phyloP scores from a whole-genome alignment of 495 filamentous ascomycete genomes.

The Aspergillus wentii region DNA sequence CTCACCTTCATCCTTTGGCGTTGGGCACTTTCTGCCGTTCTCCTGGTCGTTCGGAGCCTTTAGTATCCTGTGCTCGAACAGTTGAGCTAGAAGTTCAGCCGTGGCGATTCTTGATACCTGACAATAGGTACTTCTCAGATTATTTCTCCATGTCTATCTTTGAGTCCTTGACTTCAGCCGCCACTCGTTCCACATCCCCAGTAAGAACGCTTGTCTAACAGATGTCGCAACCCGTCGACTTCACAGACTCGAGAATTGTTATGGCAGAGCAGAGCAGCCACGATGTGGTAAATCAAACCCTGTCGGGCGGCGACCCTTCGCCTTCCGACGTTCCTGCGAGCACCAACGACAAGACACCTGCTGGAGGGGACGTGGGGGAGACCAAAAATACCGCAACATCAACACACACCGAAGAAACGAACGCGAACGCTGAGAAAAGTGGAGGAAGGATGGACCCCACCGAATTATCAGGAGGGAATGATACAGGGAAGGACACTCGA shows the following conservation, averaged over 20 bases:
- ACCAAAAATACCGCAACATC: slow-evolving; percentile 35
- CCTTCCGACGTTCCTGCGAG: slow-evolving; percentile 69
- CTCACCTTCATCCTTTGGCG: slow-evolving; percentile 14
- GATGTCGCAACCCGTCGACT: slow-evolving; percentile 23
- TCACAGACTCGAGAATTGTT: slow-evolving; percentile 62
- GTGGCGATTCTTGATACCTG: slow-evolving; percentile 48
- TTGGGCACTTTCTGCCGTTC: slow-evolving; percentile 22
- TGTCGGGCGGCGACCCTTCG: slow-evolving; percentile 69
- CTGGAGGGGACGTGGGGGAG: slow-evolving; percentile 52
- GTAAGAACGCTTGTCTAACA: slow-evolving; percentile 31
- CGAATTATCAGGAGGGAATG: slow-evolving; percentile 16
- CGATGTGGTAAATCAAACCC: slow-evolving; percentile 75
- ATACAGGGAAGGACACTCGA: slow-evolving; percentile 25
- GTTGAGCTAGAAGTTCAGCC: slow-evolving; percentile 35
- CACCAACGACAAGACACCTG: slow-evolving; percentile 49
- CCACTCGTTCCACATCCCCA: slow-evolving; percentile 14
- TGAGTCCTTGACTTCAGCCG: slow-evolving; percentile 15
- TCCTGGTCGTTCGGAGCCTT: slow-evolving; percentile 32
- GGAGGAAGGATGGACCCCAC: slow-evolving; percentile 19
- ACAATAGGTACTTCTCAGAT: slow-evolving; percentile 43
- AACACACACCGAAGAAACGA: slow-evolving; percentile 23
- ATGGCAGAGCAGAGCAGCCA: slow-evolving; percentile 74
- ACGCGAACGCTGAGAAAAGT: slow-evolving; percentile 19
- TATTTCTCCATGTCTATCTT: slow-evolving; percentile 16
- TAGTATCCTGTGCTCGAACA: slow-evolving; percentile 35